Base-by-base conservation (phyloP, 495 filamentous ascomycete genomes). In the Pseudomonodictys pantanalensis region DNA sequence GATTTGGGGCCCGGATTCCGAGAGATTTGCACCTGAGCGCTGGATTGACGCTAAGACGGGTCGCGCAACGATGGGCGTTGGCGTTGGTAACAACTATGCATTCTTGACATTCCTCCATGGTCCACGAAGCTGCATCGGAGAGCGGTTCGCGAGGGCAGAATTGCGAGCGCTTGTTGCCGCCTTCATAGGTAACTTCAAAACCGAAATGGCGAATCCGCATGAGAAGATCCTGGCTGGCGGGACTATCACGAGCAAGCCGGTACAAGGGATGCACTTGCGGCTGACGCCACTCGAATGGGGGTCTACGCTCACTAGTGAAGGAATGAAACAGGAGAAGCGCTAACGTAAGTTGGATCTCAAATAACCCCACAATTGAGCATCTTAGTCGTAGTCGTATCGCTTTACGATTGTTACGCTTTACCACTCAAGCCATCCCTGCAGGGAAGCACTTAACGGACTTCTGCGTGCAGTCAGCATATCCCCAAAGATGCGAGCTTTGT, bases 71-170 rank as follows among this genome's bases (percentile, higher is more conserved):
- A 61, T 65, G 25, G 56, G 41, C 8, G 70, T 68, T 2, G 62
- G 65, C 3, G 67, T 64, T 17, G 42, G 50, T 5, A 68, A 64
- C 52, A 67, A 69, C 41, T 72, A 69, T 50, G 45, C 42, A 15
- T 62, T 64, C 48, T 35, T 69, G 33, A 71, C 70, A 0, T 72
- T 72, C 50, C 42, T 72, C 38, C 69, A 71, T 55, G 70, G 70
- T 5, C 69, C 70, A 17, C 45, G 70, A 20, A 71, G 68, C 41
- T 72, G 70, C 38, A 72, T 72, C 54, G 70, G 70, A 3, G 57
- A 69, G 51, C 53, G 47, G 24, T 72, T 72, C 58, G 69, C 68
- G 32, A 64, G 64, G 30, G 67, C 61, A 7, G 70, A 72, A 51
- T 33, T 72, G 58, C 56, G 65, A 48, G 57, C 53, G 7, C 51